These are phyloP conservation scores for Saprolegnia diclina DNA, from an alignment of 352 stramenopile genomes.

Conservation along the genomic window DNA sequence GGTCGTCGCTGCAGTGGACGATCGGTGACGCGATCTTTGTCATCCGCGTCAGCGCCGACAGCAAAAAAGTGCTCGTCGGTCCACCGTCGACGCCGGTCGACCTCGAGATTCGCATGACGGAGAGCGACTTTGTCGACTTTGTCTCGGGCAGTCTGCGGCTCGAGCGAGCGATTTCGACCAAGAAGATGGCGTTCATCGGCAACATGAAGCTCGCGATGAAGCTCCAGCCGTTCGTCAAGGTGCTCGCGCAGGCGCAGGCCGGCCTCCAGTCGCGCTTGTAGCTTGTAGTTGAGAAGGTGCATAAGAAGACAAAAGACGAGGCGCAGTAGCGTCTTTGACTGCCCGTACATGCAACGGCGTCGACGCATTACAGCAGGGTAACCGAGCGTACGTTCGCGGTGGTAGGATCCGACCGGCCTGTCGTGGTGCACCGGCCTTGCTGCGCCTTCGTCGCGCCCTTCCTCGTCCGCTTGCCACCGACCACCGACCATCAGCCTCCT, in stretches of 20 bases:
- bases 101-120: slow-evolving; percentile 56
- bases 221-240: slow-evolving; percentile 54
- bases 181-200: slow-evolving; percentile 56
- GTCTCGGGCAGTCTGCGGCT: slow-evolving; percentile 49
- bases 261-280: slow-evolving; percentile 8
- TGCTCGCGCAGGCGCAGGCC: slow-evolving; percentile 36
- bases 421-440: too few relatives aligned
- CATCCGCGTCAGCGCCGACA: slow-evolving; percentile 49
- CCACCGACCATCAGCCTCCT: too few relatives aligned
- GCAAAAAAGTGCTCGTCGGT: slow-evolving; percentile 43
- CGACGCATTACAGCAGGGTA: too few relatives aligned
- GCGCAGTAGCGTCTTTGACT: too few relatives aligned
- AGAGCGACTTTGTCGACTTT: slow-evolving; percentile 61
- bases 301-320: background rate
- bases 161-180: slow-evolving; percentile 56
- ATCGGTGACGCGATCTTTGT: slow-evolving; percentile 70
- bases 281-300: too few relatives aligned
- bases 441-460: too few relatives aligned
- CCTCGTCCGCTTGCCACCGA: too few relatives aligned
- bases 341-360: background rate
- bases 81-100: slow-evolving; percentile 43
- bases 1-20: slow-evolving; percentile 43
- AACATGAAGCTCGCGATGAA: slow-evolving; percentile 75
- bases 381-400: too few relatives aligned
- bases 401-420: too few relatives aligned